Evolutionary conservation across 345 rosid species (phyloP), one percentile per base, ranked within the genome.

Genomic region (Erysimum cheiranthoides): DNA sequence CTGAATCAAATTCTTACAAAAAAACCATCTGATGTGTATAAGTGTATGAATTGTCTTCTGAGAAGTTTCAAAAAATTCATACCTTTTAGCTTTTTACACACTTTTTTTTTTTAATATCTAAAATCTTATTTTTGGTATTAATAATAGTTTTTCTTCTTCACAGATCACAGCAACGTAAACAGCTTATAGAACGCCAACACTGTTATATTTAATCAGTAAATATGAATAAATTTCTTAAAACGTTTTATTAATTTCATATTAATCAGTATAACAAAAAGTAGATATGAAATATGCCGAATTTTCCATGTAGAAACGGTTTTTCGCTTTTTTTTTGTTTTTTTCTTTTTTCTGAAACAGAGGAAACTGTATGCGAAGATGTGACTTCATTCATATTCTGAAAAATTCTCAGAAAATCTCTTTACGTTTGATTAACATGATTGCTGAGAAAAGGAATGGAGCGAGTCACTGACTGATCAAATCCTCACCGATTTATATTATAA

Each of bases 271-370:
- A 17, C 7, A 10, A 42, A 21, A 12, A 39, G 18, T 7, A 2
- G 1, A 39, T 32, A 21, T 61, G 12, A 27, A 3, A 32, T 62
- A 62, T 28, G 28, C 13, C 17, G 31, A 50, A 36, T 10, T 12
- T 51, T 21, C 30, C 2, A 49, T 36, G 9, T 8, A 6, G 40
- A 63, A 73, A 54, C 78, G 59, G 78, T 74, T 74, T 13, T 11
- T 56, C 18, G 28, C 25, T 2, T 1, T 0, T 25, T 21, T 34
- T 13, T 28, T n/a, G n/a, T 6, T 5, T 5, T 5, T 5, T 17
- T 43, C 3, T 8, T 8, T 8, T 36, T 40, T 35, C 39, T 8
- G 11, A 28, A 51, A 62, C 63, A 40, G 31, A 61, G 36, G 36
- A 45, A 65, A 74, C 38, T 56, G 50, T 58, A 17, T 12, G n/a